Conservation (phyloP, 2,329 filamentous ascomycete genomes). For the Phaeosphaeriaceae sp. region DNA sequence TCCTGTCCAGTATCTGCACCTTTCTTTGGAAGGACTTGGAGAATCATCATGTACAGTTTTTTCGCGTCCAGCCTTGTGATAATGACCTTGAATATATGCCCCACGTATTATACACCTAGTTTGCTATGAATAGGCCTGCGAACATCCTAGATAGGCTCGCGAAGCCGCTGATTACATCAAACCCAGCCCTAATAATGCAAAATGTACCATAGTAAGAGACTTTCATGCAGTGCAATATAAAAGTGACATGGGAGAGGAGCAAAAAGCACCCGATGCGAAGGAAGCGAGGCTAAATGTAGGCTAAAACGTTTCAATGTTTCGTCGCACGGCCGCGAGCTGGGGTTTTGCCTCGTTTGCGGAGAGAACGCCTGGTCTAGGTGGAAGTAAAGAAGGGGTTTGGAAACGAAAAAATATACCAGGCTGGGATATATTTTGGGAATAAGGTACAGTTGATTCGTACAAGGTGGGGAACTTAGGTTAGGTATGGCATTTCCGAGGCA, state of each 20-base stretch:
- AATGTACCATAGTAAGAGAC: background rate
- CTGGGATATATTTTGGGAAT: slow-evolving; percentile 15
- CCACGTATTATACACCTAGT: background rate
- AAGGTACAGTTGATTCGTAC: too few species aligned
- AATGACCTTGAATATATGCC: background rate
- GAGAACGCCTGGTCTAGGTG: slow-evolving; percentile 32
- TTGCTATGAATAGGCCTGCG: slow-evolving; percentile 11
- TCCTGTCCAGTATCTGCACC: too few species aligned
- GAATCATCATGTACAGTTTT: background rate
- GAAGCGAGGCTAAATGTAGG: slow-evolving; percentile 29
- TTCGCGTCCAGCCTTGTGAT: background rate
- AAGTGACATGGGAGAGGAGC: slow-evolving; percentile 12
- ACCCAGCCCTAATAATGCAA: slow-evolving; percentile 12
- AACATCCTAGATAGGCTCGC: slow-evolving; percentile 7
- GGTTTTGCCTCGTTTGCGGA: slow-evolving; percentile 17
- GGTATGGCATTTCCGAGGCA: background rate
- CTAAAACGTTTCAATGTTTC: slow-evolving; percentile 34
- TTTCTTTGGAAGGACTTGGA: too few species aligned
- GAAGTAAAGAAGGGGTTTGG: slow-evolving; percentile 5
- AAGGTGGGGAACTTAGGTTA: background rate
- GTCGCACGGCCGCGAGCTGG: slow-evolving; percentile 15
- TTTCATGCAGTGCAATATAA: slow-evolving; percentile 26
- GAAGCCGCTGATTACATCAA: background rate
- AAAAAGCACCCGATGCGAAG: slow-evolving; percentile 2
- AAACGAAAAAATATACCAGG: slow-evolving; percentile 5